These are phyloP conservation scores for Podila verticillata DNA, from an alignment of 192 early-diverging fungal genomes.

Conservation along the genomic window DNA sequence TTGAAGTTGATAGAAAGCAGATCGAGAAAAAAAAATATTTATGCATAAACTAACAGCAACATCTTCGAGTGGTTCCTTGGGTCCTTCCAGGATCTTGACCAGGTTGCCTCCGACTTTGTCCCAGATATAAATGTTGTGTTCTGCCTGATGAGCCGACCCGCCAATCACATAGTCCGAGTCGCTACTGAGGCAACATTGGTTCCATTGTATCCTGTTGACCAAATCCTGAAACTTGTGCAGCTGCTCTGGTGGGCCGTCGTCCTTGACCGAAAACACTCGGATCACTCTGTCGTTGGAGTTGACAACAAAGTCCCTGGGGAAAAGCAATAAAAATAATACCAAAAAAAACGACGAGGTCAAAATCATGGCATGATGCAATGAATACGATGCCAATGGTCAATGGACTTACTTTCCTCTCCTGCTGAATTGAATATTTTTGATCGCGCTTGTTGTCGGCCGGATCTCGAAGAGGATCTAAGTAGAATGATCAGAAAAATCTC, in stretches of 20 bases:
- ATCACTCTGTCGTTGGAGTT: slow-evolving; percentile 85
- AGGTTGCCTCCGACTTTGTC: slow-evolving; percentile 83
- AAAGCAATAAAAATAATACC: background rate
- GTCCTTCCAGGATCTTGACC: slow-evolving; percentile 92
- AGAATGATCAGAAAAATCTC: slow-evolving; percentile 1
- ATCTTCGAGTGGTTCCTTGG: slow-evolving; percentile 85
- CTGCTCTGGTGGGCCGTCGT: slow-evolving; percentile 56
- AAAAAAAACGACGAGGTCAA: background rate
- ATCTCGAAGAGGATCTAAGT: slow-evolving; percentile 17
- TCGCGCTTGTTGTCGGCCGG: slow-evolving; percentile 57
- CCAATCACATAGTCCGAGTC: slow-evolving; percentile 93
- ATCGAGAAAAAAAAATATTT: background rate
- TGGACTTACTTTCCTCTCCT: slow-evolving; percentile 68
- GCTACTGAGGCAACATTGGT: slow-evolving; percentile 84
- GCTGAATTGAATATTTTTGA: slow-evolving; percentile 73
- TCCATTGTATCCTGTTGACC: slow-evolving; percentile 93
- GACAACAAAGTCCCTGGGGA: slow-evolving; percentile 75
- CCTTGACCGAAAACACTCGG: slow-evolving; percentile 68
- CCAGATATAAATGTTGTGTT: slow-evolving; percentile 97
- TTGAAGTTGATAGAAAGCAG: background rate
- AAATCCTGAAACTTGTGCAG: slow-evolving; percentile 86
- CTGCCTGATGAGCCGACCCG: slow-evolving; percentile 85
- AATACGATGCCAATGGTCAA: background rate
- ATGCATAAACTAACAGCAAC: slow-evolving; percentile 63
- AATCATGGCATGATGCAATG: background rate